phyloP scores from a whole-genome alignment of 257 asterid genomes.

The Anisodus tanguticus region DNA sequence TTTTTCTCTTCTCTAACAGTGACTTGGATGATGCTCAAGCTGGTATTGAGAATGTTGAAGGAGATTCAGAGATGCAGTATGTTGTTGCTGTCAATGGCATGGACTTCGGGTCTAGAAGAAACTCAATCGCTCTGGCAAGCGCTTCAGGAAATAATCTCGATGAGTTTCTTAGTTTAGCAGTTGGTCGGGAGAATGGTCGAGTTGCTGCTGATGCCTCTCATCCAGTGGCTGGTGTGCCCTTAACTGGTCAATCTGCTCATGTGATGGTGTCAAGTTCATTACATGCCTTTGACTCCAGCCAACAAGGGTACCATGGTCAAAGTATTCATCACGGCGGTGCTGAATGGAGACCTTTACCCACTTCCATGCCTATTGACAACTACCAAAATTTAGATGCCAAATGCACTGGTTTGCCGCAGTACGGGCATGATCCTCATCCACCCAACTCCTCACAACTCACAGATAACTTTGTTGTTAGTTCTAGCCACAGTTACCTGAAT shows the following conservation, averaged over 20 bases:
- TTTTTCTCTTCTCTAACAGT: conserved; percentile 65
- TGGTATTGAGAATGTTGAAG: conserved; percentile 58
- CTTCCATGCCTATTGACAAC: conserved; percentile 43
- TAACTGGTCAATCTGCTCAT: conserved; percentile 53
- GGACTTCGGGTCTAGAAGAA: conserved; percentile 73
- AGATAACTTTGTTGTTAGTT: conserved; percentile 47
- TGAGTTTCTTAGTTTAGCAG: conserved; percentile 62
- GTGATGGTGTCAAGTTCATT: conserved; percentile 47
- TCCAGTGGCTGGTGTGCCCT: conserved; percentile 45
- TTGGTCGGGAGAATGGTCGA: conserved; percentile 54
- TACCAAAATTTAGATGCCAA: conserved; percentile 44
- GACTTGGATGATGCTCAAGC: conserved; percentile 76
- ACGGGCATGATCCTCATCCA: conserved; percentile 50
- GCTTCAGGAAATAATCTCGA: conserved; percentile 66
- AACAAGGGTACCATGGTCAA: conserved; percentile 48
- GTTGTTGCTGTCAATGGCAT: conserved; percentile 85
- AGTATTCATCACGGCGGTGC: conserved; percentile 49
- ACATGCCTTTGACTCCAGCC: conserved; percentile 48
- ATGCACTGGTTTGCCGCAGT: conserved; percentile 35
- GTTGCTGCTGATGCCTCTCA: conserved; percentile 44
- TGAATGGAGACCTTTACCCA: conserved; percentile 52
- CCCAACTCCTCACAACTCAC: conserved; percentile 45
- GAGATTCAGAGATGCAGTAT: conserved; percentile 74
- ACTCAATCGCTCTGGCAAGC: conserved; percentile 63
- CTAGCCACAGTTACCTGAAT: conserved; percentile 45